Percentiles rank a stretch among this genome's conserved stretches.
Conservation (phyloP, 2,329 filamentous ascomycete species). For the Harringtonia aguacate region DNA sequence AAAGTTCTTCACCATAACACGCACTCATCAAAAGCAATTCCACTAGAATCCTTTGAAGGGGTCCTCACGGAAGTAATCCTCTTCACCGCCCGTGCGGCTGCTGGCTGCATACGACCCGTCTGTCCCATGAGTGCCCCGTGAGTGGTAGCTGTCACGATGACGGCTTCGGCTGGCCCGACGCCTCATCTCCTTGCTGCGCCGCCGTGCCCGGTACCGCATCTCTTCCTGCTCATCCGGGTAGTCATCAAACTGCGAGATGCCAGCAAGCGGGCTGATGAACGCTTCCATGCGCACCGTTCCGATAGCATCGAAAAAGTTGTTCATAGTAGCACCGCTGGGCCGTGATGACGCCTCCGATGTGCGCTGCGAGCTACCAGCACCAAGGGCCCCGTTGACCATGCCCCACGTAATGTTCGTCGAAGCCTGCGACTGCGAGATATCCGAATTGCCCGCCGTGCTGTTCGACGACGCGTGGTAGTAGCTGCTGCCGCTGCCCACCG, state of each 20-base stretch:
- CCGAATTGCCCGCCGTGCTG: constrained; percentile 49
- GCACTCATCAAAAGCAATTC: neutral
- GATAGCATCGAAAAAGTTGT: constrained; percentile 73
- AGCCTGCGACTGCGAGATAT: constrained; percentile 40
- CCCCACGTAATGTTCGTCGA: constrained; percentile 26
- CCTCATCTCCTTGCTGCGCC: constrained; percentile 44
- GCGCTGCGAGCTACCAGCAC: constrained; percentile 28
- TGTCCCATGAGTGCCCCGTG: constrained; percentile 31
- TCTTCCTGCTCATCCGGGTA: constrained; percentile 40
- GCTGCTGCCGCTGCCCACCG: constrained; percentile 27
- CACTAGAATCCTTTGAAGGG: constrained; percentile 50
- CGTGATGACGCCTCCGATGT: constrained; percentile 44
- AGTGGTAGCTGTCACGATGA: constrained; percentile 37
- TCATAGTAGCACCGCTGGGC: constrained; percentile 23
- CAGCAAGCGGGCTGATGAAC: constrained; percentile 62
- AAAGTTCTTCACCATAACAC: no score
- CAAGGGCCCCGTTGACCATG: constrained; percentile 9
- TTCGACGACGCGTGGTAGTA: constrained; percentile 36
- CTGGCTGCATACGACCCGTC: constrained; percentile 39
- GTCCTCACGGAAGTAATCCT: constrained; percentile 47
- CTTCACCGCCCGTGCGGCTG: constrained; percentile 36
- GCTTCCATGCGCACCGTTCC: constrained; percentile 96
- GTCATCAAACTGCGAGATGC: constrained; percentile 28
- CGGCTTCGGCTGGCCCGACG: constrained; percentile 42
- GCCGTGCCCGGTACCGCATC: constrained; percentile 32